These are phyloP conservation scores for Aspergillus egyptiacus DNA, from an alignment of 495 filamentous ascomycete genomes.

Conservation along the genomic window DNA sequence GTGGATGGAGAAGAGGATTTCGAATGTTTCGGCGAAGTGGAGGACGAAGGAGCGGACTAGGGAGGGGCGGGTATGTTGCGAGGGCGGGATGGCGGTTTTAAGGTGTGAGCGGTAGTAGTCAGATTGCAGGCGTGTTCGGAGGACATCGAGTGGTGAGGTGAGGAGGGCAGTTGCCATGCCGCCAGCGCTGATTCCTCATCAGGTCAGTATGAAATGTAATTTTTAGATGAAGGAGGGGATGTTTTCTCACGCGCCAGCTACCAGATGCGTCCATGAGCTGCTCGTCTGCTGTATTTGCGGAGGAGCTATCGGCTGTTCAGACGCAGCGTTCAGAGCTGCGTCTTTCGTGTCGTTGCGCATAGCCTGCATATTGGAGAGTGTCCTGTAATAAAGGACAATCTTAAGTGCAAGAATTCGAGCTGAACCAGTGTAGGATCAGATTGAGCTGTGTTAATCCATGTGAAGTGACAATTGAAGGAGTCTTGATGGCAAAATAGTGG, in stretches of 20 bases:
- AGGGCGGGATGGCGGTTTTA: conserved; percentile 17
- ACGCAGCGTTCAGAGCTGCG: conserved; percentile 8
- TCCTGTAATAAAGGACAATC: not conserved
- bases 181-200: conserved; percentile 56
- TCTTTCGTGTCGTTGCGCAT: conserved; percentile 12
- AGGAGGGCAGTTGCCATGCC: conserved; percentile 79
- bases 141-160: conserved; percentile 81
- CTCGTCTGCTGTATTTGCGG: conserved; percentile 7
- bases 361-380: conserved; percentile 8
- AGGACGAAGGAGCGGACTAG: conserved; percentile 38
- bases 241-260: conserved; percentile 75
- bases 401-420: not conserved
- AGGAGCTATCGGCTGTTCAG: conserved; percentile 8
- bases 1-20: conserved; percentile 73
- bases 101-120: conserved; percentile 67
- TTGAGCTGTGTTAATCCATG: conserved; percentile 3
- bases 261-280: conserved; percentile 65
- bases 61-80: conserved; percentile 41
- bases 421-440: not conserved
- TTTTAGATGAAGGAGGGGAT: not conserved
- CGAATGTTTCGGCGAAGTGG: conserved; percentile 68
- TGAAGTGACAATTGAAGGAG: not conserved
- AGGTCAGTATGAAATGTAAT: not conserved
- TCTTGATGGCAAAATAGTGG: conserved; percentile 6
- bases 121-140: conserved; percentile 83